Evolutionary conservation across 352 stramenopile species (phyloP).

Genomic region (Phytopythium kandeliae): DNA sequence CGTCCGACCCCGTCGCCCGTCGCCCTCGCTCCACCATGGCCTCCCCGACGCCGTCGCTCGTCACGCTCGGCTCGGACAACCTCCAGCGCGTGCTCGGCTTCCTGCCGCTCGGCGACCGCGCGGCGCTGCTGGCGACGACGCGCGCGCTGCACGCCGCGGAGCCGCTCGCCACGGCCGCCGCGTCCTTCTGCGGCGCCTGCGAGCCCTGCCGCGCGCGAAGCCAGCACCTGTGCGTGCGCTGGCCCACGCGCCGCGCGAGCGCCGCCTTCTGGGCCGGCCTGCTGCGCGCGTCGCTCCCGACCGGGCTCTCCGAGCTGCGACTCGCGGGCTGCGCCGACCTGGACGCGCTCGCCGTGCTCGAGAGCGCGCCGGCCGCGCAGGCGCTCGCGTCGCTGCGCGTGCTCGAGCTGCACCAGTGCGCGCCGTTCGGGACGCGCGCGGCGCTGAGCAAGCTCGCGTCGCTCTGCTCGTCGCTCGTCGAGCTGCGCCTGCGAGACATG

Average conservation of each 20-base stretch:
- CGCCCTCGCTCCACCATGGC: constrained; percentile 7
- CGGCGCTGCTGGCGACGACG: constrained; percentile 44
- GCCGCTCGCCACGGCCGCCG: constrained; percentile 28
- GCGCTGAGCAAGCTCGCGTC: constrained; percentile 34
- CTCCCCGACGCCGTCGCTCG: constrained; percentile 9
- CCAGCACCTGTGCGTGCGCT: constrained; percentile 45
- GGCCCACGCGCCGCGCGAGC: neutral
- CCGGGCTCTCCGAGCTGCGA: constrained; percentile 40
- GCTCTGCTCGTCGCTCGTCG: constrained; percentile 39
- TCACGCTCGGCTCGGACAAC: constrained; percentile 27
- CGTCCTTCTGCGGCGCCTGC: constrained; percentile 63
- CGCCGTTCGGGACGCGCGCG: constrained; percentile 24
- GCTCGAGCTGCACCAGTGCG: constrained; percentile 59
- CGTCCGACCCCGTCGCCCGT: too few species aligned
- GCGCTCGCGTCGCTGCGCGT: constrained; percentile 42
- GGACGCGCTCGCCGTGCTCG: constrained; percentile 24
- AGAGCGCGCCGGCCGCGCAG: constrained; percentile 10
- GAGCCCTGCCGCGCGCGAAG: constrained; percentile 36
- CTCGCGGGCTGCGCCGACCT: constrained; percentile 52
- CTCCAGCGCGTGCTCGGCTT: constrained; percentile 58
- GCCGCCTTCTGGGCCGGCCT: constrained; percentile 53
- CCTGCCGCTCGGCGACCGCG: constrained; percentile 45
- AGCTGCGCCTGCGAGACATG: constrained; percentile 73
- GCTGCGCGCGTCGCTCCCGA: constrained; percentile 24
- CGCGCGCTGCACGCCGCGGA: constrained; percentile 31